phyloP scores from a whole-genome alignment of 1,284 basidiomycete species.

The Papiliotrema nemorosa region DNA sequence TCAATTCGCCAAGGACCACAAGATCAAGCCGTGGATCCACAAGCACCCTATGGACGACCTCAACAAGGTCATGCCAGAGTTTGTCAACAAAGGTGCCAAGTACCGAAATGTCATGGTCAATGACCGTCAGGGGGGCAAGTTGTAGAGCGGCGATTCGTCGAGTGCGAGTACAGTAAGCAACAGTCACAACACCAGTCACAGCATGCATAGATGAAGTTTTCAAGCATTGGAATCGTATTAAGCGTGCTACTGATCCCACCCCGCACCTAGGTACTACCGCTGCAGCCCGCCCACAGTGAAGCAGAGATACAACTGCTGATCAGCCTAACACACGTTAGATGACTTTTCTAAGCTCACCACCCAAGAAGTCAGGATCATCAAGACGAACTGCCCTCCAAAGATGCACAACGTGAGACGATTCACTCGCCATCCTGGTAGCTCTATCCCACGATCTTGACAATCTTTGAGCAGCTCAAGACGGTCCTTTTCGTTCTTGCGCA shows the following conservation, averaged over 20 bases:
- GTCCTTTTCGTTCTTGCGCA: constrained; percentile 38
- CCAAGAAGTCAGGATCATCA: constrained; percentile 29
- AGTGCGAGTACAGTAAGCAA: no score
- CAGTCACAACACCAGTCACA: no score
- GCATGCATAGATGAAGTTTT: no score
- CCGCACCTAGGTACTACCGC: no score
- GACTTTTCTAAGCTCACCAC: no score
- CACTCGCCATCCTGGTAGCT: constrained; percentile 23
- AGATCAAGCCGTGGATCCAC: constrained; percentile 49
- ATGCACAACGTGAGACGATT: constrained; percentile 10
- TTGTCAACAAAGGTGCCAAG: constrained; percentile 50
- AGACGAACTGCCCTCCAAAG: constrained; percentile 15
- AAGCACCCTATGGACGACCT: constrained; percentile 51
- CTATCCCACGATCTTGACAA: constrained; percentile 9
- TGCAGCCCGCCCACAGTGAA: no score
- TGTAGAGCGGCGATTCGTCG: constrained; percentile 15
- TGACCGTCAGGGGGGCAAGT: constrained; percentile 38
- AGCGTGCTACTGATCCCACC: no score
- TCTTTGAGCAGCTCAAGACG: constrained; percentile 29
- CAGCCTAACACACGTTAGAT: no score
- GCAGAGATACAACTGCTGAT: no score
- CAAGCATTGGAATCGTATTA: no score
- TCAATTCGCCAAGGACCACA: constrained; percentile 41
- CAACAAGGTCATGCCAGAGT: constrained; percentile 51
- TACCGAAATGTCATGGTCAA: constrained; percentile 54